Conservation (phyloP, 2,329 filamentous ascomycete species). For the Alternaria gansuensis region DNA sequence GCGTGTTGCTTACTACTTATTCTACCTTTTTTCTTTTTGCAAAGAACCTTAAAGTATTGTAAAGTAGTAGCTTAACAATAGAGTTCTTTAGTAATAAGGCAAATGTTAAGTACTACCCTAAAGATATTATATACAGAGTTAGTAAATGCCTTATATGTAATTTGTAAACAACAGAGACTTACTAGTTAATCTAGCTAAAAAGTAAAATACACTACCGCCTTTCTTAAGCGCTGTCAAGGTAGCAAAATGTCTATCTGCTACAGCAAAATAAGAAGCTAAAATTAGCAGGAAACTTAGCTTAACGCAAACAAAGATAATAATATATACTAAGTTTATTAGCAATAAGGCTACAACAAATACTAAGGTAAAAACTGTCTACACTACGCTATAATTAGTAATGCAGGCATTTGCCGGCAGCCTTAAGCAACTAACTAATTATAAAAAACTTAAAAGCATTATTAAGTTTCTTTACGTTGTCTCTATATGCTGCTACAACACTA, state of each 20-base stretch:
- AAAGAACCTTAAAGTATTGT: constrained; percentile 42
- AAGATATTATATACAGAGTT: neutral
- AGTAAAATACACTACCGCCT: constrained; percentile 59
- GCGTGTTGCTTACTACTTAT: neutral
- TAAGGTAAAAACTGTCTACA: constrained; percentile 60
- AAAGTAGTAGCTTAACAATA: constrained; percentile 36
- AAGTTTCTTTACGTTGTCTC: constrained; percentile 54
- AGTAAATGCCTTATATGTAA: neutral
- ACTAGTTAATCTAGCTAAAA: constrained; percentile 58
- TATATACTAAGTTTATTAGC: constrained; percentile 59
- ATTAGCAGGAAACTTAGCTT: constrained; percentile 58
- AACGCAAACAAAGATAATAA: constrained; percentile 60
- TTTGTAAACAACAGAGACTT: constrained; percentile 29
- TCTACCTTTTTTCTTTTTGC: constrained; percentile 32
- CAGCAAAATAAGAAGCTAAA: constrained; percentile 58
- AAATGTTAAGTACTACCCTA: constrained; percentile 35
- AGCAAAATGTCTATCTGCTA: constrained; percentile 54
- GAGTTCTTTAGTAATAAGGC: constrained; percentile 38
- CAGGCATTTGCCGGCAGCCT: neutral
- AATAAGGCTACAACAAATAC: constrained; percentile 59
- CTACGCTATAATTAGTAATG: constrained; percentile 25
- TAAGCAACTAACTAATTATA: constrained; percentile 52
- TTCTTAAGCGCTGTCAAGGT: constrained; percentile 54
- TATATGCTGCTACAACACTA: constrained; percentile 58
- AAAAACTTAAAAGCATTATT: constrained; percentile 63